phyloP scores from a whole-genome alignment of 2,329 filamentous ascomycete species.

The Colletotrichum sp. region DNA sequence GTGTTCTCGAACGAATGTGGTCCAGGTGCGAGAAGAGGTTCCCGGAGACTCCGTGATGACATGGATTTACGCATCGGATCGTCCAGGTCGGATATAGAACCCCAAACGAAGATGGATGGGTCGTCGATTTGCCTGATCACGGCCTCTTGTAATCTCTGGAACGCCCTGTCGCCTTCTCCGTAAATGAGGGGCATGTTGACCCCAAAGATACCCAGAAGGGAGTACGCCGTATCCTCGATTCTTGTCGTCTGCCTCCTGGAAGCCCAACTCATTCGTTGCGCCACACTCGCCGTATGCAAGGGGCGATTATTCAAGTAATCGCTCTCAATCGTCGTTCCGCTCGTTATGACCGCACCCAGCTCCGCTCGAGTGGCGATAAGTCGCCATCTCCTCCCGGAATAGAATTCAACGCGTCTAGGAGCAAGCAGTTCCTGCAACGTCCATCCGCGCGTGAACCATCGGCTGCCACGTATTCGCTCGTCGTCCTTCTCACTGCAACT shows the following conservation, averaged over 20 bases:
- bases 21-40: neutral
- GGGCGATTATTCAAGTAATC: neutral
- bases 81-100: neutral
- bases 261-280: constrained; percentile 24
- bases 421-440: neutral
- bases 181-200: constrained; percentile 23
- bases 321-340: neutral
- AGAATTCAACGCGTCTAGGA: neutral
- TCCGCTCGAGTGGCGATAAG: neutral
- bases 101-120: neutral
- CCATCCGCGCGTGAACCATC: neutral
- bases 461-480: neutral
- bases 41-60: fast-evolving
- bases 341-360: neutral
- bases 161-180: constrained; percentile 23
- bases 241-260: constrained; percentile 24
- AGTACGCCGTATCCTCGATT: constrained; percentile 28
- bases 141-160: constrained; percentile 21
- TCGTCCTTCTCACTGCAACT: neutral
- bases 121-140: neutral
- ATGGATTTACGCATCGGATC: neutral
- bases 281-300: neutral
- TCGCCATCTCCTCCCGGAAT: neutral
- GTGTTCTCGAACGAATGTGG: neutral
- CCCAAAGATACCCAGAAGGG: constrained; percentile 29